A percentile compares a stretch with the other conserved stretches of the same genome.
These are phyloP conservation scores for Pichia sp. DNA, from an alignment of 1,139 yeast genomes.

Conservation along the genomic window DNA sequence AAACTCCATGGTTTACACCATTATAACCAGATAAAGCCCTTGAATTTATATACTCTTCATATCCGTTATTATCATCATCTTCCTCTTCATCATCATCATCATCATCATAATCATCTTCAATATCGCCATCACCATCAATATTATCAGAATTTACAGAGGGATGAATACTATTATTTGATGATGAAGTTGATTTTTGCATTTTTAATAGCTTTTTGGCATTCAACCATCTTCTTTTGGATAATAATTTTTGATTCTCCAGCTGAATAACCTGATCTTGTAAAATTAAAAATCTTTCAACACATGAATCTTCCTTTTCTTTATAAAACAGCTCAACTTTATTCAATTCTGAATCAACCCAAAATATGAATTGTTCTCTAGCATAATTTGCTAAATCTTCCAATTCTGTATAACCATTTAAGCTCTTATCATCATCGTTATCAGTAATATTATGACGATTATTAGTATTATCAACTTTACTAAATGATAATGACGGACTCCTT, in stretches of 20 bases:
- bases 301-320: constrained; percentile 52
- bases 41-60: constrained; percentile 6
- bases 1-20: constrained; percentile 3
- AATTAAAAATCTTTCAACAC: constrained; percentile 51
- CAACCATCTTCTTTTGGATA: constrained; percentile 18
- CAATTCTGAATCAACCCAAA: constrained; percentile 59
- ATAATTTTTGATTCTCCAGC: constrained; percentile 47
- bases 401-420: constrained; percentile 11
- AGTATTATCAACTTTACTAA: neutral
- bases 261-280: constrained; percentile 65
- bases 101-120: constrained; percentile 9
- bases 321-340: constrained; percentile 57
- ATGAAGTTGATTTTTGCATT: neutral
- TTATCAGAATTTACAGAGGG: neutral
- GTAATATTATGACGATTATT: neutral
- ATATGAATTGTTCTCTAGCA: constrained; percentile 41
- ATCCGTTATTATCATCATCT: constrained; percentile 12
- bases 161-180: neutral
- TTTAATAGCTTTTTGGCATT: constrained; percentile 5
- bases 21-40: neutral
- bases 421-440: too few relatives aligned
- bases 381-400: constrained; percentile 25
- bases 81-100: constrained; percentile 8
- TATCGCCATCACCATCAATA: constrained; percentile 5
- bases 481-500: constrained; percentile 8